These are phyloP conservation scores for Hanseniaspora sp. DNA, from an alignment of 1,139 yeast species.

Conservation along the genomic window DNA sequence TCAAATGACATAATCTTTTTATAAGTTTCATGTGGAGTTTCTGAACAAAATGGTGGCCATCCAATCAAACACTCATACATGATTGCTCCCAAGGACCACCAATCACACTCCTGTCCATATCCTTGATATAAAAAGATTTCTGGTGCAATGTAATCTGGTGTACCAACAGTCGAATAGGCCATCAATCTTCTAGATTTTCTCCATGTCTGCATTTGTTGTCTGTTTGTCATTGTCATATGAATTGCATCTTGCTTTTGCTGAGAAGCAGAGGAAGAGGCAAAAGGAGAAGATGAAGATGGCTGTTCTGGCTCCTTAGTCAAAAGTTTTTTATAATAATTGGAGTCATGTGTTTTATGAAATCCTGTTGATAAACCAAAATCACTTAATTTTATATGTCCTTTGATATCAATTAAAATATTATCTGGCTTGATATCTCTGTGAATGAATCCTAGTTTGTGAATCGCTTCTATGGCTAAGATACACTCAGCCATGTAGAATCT, in stretches of 20 bases:
- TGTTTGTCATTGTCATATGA: conserved; percentile 85
- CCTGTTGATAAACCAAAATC: conserved; percentile 83
- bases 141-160: conserved; percentile 98
- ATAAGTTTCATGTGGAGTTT: conserved; percentile 97
- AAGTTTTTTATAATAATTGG: conserved; percentile 62
- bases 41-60: conserved; percentile 99
- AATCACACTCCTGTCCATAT: conserved; percentile 97
- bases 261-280: neutral
- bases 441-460: conserved; percentile 67
- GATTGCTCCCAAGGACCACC: conserved; percentile 99
- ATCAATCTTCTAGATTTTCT: conserved; percentile 86
- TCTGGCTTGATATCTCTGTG: conserved; percentile 80
- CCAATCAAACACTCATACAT: conserved; percentile 98
- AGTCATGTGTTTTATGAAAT: conserved; percentile 75
- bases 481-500: conserved; percentile 80
- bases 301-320: conserved; percentile 44
- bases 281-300: too few species aligned
- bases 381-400: conserved; percentile 68
- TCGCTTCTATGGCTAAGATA: conserved; percentile 73
- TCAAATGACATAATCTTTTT: conserved; percentile 92
- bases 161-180: conserved; percentile 98
- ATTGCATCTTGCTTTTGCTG: conserved; percentile 80
- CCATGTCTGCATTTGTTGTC: conserved; percentile 98
- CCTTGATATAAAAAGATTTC: conserved; percentile 96
- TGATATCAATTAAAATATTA: conserved; percentile 64